phyloP scores from a whole-genome alignment of 192 early-diverging fungal genomes.

The Powellomyces hirtus region DNA sequence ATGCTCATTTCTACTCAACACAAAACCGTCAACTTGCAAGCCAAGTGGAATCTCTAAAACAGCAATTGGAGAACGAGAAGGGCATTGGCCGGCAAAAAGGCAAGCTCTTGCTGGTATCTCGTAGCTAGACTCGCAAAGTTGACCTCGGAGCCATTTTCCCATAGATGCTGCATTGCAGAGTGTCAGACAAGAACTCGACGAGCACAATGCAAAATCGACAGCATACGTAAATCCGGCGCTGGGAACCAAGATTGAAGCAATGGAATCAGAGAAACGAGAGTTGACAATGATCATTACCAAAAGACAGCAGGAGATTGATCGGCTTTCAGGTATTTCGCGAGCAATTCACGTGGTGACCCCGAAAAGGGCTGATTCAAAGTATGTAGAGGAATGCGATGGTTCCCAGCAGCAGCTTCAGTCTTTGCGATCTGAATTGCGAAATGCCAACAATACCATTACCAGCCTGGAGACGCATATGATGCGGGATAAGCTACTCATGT shows the following conservation, averaged over 20 bases:
- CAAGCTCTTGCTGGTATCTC: neutral
- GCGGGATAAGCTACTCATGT: conserved; percentile 15
- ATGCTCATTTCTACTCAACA: neutral
- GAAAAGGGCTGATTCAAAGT: no score
- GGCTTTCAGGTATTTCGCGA: neutral
- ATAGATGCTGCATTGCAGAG: neutral
- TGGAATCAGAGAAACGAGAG: conserved; percentile 21
- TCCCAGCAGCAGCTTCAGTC: conserved; percentile 5
- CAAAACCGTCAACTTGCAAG: neutral
- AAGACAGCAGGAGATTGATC: conserved; percentile 17
- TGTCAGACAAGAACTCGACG: no score
- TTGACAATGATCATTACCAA: conserved; percentile 8
- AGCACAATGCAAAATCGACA: no score
- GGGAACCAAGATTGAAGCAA: neutral
- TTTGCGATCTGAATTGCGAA: conserved; percentile 21
- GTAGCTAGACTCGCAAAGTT: neutral
- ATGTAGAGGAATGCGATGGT: conserved; percentile 21
- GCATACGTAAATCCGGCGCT: no score
- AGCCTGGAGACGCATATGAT: conserved; percentile 21
- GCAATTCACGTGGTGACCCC: no score
- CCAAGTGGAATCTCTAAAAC: neutral
- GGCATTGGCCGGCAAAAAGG: neutral
- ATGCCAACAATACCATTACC: conserved; percentile 17
- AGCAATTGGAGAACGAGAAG: neutral
- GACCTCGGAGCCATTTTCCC: neutral